Evolutionary conservation across 768 basidiomycete genomes (phyloP).

Genomic region (Scleroderma citrinum): DNA sequence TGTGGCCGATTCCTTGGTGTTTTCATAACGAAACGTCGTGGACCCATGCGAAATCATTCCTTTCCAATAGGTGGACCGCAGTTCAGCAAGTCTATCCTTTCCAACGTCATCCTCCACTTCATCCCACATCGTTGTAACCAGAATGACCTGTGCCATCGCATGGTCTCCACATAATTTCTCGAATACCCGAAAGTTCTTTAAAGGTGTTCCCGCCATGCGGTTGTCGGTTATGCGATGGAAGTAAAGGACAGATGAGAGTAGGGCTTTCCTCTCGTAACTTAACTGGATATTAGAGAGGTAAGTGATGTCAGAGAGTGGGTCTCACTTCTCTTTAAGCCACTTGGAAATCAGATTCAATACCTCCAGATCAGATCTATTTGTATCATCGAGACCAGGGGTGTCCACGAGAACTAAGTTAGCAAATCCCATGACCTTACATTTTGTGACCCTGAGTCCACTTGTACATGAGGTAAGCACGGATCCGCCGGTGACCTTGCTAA

Average conservation of each 20-base stretch:
- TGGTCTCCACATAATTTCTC: constrained; percentile 21
- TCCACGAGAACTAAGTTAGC: constrained; percentile 16
- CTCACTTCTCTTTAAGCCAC: constrained; percentile 9
- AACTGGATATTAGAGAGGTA: not conserved
- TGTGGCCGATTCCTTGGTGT: constrained; percentile 6
- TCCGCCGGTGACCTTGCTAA: constrained; percentile 5
- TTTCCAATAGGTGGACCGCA: not conserved
- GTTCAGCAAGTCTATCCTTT: constrained; percentile 7
- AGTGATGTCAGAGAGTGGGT: not conserved
- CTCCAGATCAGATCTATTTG: constrained; percentile 9
- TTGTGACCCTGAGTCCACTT: not conserved
- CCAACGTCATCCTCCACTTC: constrained; percentile 19
- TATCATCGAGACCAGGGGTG: constrained; percentile 20
- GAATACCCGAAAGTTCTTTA: constrained; percentile 31
- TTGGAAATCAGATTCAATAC: constrained; percentile 10
- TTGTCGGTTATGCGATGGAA: constrained; percentile 37
- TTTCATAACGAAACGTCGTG: constrained; percentile 3
- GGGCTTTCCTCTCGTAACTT: constrained; percentile 6
- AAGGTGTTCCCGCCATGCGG: constrained; percentile 28
- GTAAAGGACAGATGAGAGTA: constrained; percentile 32
- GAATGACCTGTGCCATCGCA: constrained; percentile 26
- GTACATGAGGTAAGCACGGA: constrained; percentile 5
- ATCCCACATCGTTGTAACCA: constrained; percentile 17
- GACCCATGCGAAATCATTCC: constrained; percentile 9
- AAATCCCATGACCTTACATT: constrained; percentile 2